Base-by-base conservation (phyloP, 352 stramenopile genomes). In the Paralagenidium karlingii region DNA sequence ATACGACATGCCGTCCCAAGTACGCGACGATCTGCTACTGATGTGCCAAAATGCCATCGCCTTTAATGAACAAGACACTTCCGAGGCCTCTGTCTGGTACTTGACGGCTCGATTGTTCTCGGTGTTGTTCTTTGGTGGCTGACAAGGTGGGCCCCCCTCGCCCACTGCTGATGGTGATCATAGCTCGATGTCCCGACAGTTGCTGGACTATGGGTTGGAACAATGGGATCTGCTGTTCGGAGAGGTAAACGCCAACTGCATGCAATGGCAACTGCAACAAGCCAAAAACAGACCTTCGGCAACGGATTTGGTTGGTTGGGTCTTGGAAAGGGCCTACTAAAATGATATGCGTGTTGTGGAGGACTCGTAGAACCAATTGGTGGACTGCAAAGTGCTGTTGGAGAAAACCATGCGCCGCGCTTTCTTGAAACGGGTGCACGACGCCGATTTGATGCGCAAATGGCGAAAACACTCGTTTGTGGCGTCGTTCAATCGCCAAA, bases 31-130 rank as follows among this genome's bases (percentile, higher is more conserved):
- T 55, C 51, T 91, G 44, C 48, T 85, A 47, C 69, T 89, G 50
- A 83, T 89, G 69, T 89, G 83, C 42, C 58, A 74, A 32, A 91
- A 91, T 49, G 78, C 78, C 13, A 82, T 91, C 49, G 63, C 82
- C 51, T 91, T 91, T 49, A 91, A 91, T 41, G 74, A 76, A 45
- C 71, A 85, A 47, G 74, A 91, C 46, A 58, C 64, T 36, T 65
- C 67, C 33, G 57, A 68, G 11, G 64, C 87, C 33, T 88, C 74
- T 8, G 77, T 91, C 43, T 69, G 69, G 68, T 82, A 47, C 40
- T 19, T 33, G 21, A 20, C 24, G 63, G 58, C 0, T 33, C 9
- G 13, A 28, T 38, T 12, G 6, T 16, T 8, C 18, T 16, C 8
- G n/a, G 27, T 31, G 27, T 9, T 31, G 27, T 9, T 31, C 27